Evolutionary conservation across 2,329 filamentous ascomycete genomes (phyloP).

Genomic region (Colletotrichum euphorbiae): DNA sequence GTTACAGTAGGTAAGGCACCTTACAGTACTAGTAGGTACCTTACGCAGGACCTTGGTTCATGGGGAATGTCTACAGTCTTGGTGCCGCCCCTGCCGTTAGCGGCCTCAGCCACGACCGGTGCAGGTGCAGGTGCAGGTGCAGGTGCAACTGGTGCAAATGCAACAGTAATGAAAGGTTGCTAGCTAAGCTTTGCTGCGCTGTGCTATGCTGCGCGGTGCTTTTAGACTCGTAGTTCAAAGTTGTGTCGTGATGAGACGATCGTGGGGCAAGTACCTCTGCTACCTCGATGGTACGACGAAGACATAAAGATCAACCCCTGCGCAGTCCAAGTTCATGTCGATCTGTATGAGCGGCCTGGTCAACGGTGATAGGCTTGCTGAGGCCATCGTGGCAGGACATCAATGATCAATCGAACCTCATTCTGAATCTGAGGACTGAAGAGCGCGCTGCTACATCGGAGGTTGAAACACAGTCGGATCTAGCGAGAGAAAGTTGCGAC

Average conservation of each 20-base stretch:
- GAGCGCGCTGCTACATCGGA: conserved; percentile 1
- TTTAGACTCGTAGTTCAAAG: background rate
- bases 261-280: background rate
- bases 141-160: conserved; percentile 20
- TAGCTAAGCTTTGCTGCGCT: conserved; percentile 8
- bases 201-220: background rate
- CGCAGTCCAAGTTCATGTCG: background rate
- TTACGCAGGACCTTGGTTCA: too few relatives aligned
- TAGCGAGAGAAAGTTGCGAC: background rate
- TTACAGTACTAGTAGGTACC: too few relatives aligned
- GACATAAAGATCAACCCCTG: background rate
- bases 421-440: background rate
- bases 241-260: conserved; percentile 1
- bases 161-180: background rate
- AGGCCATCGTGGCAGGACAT: conserved; percentile 8
- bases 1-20: too few relatives aligned
- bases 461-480: conserved; percentile 22
- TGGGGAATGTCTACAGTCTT: too few relatives aligned
- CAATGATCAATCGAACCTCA: background rate
- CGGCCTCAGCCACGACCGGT: conserved; percentile 31
- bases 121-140: background rate
- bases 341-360: conserved; percentile 1
- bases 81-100: conserved; percentile 16
- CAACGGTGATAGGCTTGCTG: conserved; percentile 7
- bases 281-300: background rate